Evolutionary conservation across 768 basidiomycete species (phyloP), one percentile per base, ranked within the genome.

Genomic region (Boletus rubescentipes): DNA sequence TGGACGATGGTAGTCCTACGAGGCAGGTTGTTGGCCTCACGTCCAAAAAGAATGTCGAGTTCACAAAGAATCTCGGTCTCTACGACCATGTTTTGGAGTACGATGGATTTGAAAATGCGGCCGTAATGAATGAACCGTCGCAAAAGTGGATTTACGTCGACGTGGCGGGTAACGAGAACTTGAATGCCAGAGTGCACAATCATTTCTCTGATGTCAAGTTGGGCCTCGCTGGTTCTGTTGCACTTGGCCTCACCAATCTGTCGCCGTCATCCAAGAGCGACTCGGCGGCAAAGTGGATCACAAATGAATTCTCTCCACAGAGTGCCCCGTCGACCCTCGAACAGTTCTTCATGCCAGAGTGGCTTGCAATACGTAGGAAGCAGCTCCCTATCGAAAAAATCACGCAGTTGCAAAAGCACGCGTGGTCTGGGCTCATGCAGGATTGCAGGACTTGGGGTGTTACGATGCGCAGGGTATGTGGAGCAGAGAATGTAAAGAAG

Each of bases 281-380:
- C 5, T 58, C 64, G 9, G 60, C 66, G 6, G 59, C 72, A 21
- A 63, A 73, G 36, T 80, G 79, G 79, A 67, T 59, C 16, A 67
- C 66, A 4, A 78, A 77, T 48, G 66, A 71, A 2, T 71, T 75
- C 43, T 59, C 66, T 31, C 46, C 34, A 0, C 46, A 48, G 14
- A 47, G 23, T 10, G 35, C 47, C 3, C 35, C 51, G 18, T 30
- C 55, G 3, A 64, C 62, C 3, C 54, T 77, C 11, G 84, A 86
- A 58, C 67, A 69, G 14, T 88, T 88, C 64, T 88, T 88, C 68
- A 86, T 83, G 83, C 77, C 78, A 3, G 83, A 86, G 66, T 88
- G 87, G 87, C 72, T 88, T 2, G 73, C 77, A 39, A 71, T 77
- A 20, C 82, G 85, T 14, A 76, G 72, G 61, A 69, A 71, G 44